Base-by-base conservation (phyloP, 192 early-diverging fungal genomes). In the Umbelopsis sp. region DNA sequence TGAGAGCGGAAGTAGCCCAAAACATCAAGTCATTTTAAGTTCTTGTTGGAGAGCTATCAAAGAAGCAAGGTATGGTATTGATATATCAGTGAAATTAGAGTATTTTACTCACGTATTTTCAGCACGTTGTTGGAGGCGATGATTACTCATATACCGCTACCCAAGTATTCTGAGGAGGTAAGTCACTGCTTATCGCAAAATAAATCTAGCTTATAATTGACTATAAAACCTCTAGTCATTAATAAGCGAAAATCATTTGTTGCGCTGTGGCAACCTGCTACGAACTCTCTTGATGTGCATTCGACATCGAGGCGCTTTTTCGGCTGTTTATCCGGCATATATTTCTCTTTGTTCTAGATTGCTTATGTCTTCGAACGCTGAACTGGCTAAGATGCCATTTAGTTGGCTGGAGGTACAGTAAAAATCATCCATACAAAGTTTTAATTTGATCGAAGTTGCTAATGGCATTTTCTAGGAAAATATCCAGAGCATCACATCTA, bases 11-110 rank as follows among this genome's bases (percentile, higher is more conserved):
- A 61, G 79, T 51, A 75, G 91, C 49, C 73, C 90, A 58, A 91
- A 93, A 18, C 90, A 94, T 66, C 95, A 97, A 71, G 85, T 95
- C 5, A 92, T 96, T 61, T 71, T 98, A 55, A 93, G 93, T 69
- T 91, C 91, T 68, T 97, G 94, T 79, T 98, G 95, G 91, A 84
- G 95, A 65, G 91, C 93, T 16, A 89, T 98, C 53, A 97, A 96
- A 74, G 93, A 95, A 71, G 91, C 93, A 21, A 89, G 91, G 64
- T 77, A 71, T 1, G 16, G 74, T 72, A 3, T 25, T 6, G 23
- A 46, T 46, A 25, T 23, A 25, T 6, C 25, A 10, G n/a, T 20
- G 18, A 6, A 50, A 4, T 52, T 25, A 27, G 23, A 68, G 13
- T 13, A 10, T 41, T 51, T 45, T 13, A 71, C 67, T 18, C 65